Conservation (phyloP, 1,284 basidiomycete genomes). For the Sanguinoderma infundibulare region DNA sequence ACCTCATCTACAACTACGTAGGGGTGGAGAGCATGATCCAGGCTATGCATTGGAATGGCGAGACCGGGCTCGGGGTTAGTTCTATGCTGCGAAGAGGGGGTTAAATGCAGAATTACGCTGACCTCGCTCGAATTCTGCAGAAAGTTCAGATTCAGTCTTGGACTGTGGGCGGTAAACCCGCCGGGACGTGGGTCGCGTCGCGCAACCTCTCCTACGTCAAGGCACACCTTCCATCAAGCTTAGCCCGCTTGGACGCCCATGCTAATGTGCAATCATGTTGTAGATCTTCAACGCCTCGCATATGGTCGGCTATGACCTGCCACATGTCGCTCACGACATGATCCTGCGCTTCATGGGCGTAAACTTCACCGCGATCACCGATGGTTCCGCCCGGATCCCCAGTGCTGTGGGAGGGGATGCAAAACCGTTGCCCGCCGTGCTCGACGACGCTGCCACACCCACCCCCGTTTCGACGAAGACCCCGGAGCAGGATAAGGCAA, state of each 20-base stretch:
- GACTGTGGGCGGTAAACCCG: conserved; percentile 78
- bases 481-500: conserved; percentile 76
- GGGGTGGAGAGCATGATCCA: conserved; percentile 90
- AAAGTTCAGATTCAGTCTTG: conserved; percentile 78
- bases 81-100: conserved; percentile 12
- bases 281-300: conserved; percentile 90
- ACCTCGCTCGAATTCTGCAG: conserved; percentile 43
- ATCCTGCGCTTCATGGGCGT: conserved; percentile 94
- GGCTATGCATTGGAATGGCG: conserved; percentile 85
- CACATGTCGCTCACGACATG: conserved; percentile 94
- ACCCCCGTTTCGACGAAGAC: conserved; percentile 51
- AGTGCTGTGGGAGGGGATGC: conserved; percentile 73
- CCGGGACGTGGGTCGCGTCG: conserved; percentile 90
- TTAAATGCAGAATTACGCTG: neutral
- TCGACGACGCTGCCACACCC: conserved; percentile 42
- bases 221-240: conserved; percentile 43
- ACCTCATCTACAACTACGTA: conserved; percentile 95
- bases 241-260: neutral
- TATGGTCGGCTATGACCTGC: conserved; percentile 94
- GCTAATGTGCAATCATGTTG: neutral
- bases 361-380: conserved; percentile 82
- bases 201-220: conserved; percentile 95
- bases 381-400: conserved; percentile 74
- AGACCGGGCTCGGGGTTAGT: conserved; percentile 84
- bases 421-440: conserved; percentile 61